phyloP scores from a whole-genome alignment of 2,329 filamentous ascomycete genomes.

The Hypoxylon sp. region DNA sequence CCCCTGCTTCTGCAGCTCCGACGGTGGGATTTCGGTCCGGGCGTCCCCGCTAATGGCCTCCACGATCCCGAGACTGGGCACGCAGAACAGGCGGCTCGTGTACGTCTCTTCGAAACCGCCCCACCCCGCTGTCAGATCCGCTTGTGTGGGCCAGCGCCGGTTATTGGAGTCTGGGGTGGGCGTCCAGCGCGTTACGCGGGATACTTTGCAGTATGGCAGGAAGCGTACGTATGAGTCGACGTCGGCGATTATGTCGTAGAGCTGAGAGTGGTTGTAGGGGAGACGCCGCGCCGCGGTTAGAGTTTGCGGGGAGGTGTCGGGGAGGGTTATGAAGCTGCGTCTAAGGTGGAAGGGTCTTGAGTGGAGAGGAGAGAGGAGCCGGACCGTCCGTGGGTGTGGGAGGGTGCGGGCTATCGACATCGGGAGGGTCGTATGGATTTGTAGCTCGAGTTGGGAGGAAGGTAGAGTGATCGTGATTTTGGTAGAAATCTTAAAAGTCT shows the following conservation, averaged over 20 bases:
- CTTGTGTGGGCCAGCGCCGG: slow-evolving; percentile 78
- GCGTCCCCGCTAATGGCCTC: slow-evolving; percentile 81
- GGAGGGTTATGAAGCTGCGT: slow-evolving; percentile 50
- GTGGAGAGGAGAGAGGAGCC: slow-evolving; percentile 14
- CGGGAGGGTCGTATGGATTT: slow-evolving; percentile 4
- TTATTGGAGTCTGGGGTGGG: slow-evolving; percentile 54
- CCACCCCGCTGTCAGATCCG: slow-evolving; percentile 88
- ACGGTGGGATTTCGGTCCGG: slow-evolving; percentile 60
- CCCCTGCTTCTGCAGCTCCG: slow-evolving; percentile 54
- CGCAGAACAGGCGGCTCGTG: slow-evolving; percentile 83
- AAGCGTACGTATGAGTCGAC: slow-evolving; percentile 87
- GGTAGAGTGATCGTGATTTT: background rate
- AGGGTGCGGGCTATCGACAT: slow-evolving; percentile 40
- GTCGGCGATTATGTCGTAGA: slow-evolving; percentile 91
- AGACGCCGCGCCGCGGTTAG: slow-evolving; percentile 83
- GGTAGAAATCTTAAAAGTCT: slow-evolving; percentile 4
- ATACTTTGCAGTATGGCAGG: slow-evolving; percentile 90
- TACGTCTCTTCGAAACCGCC: slow-evolving; percentile 87
- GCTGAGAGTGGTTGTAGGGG: slow-evolving; percentile 76
- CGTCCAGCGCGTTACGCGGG: slow-evolving; percentile 83
- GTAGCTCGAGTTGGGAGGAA: background rate
- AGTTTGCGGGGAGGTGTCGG: slow-evolving; percentile 64
- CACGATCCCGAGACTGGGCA: slow-evolving; percentile 75
- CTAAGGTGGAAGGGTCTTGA: slow-evolving; percentile 46
- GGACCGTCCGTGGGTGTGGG: background rate